A percentile compares a stretch with the other conserved stretches of the same genome.
Conservation (phyloP, 495 filamentous ascomycete species). For the Xylaria telfairii region DNA sequence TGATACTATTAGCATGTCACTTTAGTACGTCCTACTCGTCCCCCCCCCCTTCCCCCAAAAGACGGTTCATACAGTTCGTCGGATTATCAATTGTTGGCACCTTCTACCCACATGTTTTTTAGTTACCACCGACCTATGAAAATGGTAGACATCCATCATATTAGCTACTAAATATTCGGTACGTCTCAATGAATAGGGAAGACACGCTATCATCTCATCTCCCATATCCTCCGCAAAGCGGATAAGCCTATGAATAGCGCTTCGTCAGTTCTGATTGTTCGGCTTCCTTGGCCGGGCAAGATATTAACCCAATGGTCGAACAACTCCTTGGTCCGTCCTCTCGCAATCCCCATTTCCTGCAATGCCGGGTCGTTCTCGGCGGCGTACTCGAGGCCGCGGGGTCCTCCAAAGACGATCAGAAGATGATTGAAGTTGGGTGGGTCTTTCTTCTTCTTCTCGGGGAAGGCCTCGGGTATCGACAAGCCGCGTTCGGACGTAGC, state of each 20-base stretch:
- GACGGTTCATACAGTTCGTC: background rate
- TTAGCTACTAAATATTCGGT: background rate
- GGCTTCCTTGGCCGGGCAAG: constrained; percentile 73
- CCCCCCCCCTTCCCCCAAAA: too few species aligned
- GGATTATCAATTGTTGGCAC: background rate
- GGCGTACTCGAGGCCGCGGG: constrained; percentile 72
- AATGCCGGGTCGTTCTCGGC: constrained; percentile 69
- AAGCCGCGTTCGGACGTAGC: constrained; percentile 77
- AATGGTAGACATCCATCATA: background rate
- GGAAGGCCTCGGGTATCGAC: constrained; percentile 55
- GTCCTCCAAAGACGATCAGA: constrained; percentile 74
- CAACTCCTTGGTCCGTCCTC: constrained; percentile 62
- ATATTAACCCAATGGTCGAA: constrained; percentile 84
- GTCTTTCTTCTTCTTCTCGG: constrained; percentile 42
- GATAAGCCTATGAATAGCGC: constrained; percentile 73
- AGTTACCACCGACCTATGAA: background rate
- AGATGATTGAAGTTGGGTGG: constrained; percentile 64
- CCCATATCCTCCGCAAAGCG: constrained; percentile 62
- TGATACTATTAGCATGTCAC: background rate
- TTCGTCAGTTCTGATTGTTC: constrained; percentile 80
- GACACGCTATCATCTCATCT: constrained; percentile 32
- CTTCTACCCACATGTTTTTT: background rate
- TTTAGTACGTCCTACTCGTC: background rate
- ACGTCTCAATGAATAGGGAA: background rate
- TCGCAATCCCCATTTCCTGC: constrained; percentile 58